These are phyloP conservation scores for Trichocomaceae sp. DNA, from an alignment of 2,329 filamentous ascomycete genomes.

Conservation along the genomic window DNA sequence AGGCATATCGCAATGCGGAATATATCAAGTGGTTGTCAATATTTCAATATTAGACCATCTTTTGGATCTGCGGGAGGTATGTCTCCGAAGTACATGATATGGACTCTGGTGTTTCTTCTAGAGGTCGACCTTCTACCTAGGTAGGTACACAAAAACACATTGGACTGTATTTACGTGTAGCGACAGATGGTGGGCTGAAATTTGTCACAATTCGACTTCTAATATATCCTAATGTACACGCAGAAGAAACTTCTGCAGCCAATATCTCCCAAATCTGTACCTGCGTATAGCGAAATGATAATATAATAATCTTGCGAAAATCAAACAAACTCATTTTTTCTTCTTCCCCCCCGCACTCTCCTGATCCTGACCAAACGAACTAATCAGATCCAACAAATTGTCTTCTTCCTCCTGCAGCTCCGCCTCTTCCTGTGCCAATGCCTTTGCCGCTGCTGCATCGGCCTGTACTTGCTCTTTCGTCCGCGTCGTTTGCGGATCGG, in stretches of 20 bases:
- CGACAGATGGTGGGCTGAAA: neutral
- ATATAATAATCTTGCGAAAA: neutral
- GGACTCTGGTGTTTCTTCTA: neutral
- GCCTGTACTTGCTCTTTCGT: conserved; percentile 35
- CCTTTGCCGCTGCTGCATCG: conserved; percentile 30
- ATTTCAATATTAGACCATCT: neutral
- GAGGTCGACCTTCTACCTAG: conserved; percentile 1
- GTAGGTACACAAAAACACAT: too few relatives aligned
- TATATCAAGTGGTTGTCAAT: neutral
- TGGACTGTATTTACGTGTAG: too few relatives aligned
- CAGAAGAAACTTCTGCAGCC: neutral
- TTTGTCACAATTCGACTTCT: neutral
- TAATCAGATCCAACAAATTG: conserved; percentile 53
- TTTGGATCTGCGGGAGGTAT: conserved; percentile 1
- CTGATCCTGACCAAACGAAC: conserved; percentile 41
- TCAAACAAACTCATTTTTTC: neutral
- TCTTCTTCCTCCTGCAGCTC: conserved; percentile 43
- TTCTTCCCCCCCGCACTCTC: conserved; percentile 31
- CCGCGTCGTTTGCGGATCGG: conserved; percentile 14
- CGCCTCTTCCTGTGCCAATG: conserved; percentile 43
- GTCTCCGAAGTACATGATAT: neutral
- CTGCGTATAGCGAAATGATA: neutral
- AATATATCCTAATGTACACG: neutral
- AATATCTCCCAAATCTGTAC: neutral
- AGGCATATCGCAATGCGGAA: neutral